A percentile compares a stretch with the other conserved stretches of the same genome.
phyloP scores from a whole-genome alignment of 805 yeast species.

The Wickerhamia fluorescens region DNA sequence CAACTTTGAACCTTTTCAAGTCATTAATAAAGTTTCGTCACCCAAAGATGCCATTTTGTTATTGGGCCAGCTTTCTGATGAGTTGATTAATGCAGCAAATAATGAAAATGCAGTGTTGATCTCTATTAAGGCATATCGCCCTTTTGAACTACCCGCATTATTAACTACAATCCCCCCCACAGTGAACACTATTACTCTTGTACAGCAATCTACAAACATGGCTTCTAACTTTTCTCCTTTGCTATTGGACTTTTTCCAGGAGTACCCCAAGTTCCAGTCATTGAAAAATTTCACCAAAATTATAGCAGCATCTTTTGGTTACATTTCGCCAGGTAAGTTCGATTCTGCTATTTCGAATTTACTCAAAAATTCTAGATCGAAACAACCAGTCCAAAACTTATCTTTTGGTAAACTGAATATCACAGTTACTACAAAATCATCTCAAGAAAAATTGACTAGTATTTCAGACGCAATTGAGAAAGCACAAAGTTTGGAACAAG shows the following conservation, averaged over 20 bases:
- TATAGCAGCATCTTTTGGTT: conserved; percentile 50
- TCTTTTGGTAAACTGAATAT: conserved; percentile 44
- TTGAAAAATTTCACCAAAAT: conserved; percentile 43
- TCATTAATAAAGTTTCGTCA: conserved; percentile 19
- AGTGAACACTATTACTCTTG: conserved; percentile 49
- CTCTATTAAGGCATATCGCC: conserved; percentile 61
- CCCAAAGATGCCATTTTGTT: conserved; percentile 51
- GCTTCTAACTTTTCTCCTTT: conserved; percentile 52
- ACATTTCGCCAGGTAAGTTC: conserved; percentile 32
- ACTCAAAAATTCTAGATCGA: conserved; percentile 44
- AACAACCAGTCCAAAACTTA: conserved; percentile 55
- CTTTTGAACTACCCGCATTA: conserved; percentile 54
- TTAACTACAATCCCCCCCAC: conserved; percentile 46
- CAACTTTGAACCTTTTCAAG: conserved; percentile 22
- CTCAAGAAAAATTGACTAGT: conserved; percentile 13
- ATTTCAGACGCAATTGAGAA: conserved; percentile 35
- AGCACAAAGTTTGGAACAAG: conserved; percentile 57
- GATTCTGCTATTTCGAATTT: conserved; percentile 41
- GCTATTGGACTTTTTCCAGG: conserved; percentile 67
- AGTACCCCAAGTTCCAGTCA: conserved; percentile 40
- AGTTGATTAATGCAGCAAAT: conserved; percentile 34
- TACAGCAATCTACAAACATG: conserved; percentile 50
- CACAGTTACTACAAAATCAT: conserved; percentile 21
- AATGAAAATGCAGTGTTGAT: conserved; percentile 41
- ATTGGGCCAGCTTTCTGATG: conserved; percentile 51